Conservation (phyloP, 352 stramenopile genomes). For the Globisporangium apiculatum region DNA sequence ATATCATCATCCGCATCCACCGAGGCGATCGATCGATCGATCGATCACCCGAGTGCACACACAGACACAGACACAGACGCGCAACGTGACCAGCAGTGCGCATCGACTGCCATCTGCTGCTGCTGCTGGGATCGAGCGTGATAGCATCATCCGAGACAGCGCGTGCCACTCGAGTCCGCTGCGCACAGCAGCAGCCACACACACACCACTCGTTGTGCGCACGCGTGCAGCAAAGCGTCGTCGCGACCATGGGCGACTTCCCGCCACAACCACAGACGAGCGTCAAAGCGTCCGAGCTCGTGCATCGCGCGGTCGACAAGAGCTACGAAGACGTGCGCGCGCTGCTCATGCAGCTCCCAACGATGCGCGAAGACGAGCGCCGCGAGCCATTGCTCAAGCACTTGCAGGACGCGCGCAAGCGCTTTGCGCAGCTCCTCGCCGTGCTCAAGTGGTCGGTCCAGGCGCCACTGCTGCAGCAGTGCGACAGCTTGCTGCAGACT, state of each 20-base stretch:
- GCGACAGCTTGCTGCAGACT: constrained; percentile 50
- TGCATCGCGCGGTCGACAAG: constrained; percentile 73
- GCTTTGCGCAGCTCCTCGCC: constrained; percentile 70
- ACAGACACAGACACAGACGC: too few species aligned
- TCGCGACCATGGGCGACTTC: constrained; percentile 54
- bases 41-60: too few species aligned
- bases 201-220: neutral
- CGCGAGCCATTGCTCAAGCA: constrained; percentile 62
- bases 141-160: too few species aligned
- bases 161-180: too few species aligned
- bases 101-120: too few species aligned
- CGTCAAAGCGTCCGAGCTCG: constrained; percentile 69
- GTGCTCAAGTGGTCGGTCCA: constrained; percentile 86
- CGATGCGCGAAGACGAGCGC: constrained; percentile 65
- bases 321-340: constrained; percentile 80
- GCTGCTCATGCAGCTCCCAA: constrained; percentile 61
- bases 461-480: constrained; percentile 68
- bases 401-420: constrained; percentile 49
- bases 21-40: too few species aligned
- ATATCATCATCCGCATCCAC: too few species aligned
- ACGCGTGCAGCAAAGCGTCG: neutral
- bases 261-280: constrained; percentile 44
- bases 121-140: too few species aligned
- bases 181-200: neutral
- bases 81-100: too few species aligned